A percentile compares a stretch with the other conserved stretches of the same genome.
Evolutionary conservation across 2,329 filamentous ascomycete species (phyloP).

Genomic region (Sporothrix mexicana): DNA sequence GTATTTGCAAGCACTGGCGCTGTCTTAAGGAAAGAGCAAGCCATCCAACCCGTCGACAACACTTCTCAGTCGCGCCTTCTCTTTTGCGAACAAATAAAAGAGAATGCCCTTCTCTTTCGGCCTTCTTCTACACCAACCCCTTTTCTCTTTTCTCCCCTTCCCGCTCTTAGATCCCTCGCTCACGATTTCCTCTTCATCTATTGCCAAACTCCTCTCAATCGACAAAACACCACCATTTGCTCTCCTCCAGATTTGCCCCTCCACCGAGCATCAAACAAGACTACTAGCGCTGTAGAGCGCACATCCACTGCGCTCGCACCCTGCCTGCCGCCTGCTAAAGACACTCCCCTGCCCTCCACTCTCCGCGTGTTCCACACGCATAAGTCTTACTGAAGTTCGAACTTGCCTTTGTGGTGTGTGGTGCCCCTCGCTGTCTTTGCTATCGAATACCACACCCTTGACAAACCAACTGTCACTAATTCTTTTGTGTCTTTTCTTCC

Average conservation of each 20-base stretch:
- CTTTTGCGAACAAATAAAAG: too few species aligned
- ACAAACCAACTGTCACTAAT: not conserved
- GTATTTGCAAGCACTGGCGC: too few species aligned
- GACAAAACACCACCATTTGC: not conserved
- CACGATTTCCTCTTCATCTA: not conserved
- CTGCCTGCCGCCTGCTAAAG: not conserved
- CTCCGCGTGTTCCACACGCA: not conserved
- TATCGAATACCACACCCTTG: constrained; percentile 15
- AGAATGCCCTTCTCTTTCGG: too few species aligned
- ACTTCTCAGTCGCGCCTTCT: too few species aligned
- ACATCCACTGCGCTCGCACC: not conserved
- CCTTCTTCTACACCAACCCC: too few species aligned
- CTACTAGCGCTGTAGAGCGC: constrained; percentile 2
- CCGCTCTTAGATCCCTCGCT: too few species aligned
- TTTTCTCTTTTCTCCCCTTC: too few species aligned
- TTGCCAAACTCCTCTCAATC: too few species aligned
- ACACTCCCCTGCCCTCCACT: not conserved
- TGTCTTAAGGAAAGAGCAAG: too few species aligned
- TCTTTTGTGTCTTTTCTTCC: not conserved
- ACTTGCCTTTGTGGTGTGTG: not conserved
- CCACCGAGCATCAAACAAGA: not conserved
- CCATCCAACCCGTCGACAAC: too few species aligned
- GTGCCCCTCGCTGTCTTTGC: not conserved
- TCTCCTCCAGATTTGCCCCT: not conserved
- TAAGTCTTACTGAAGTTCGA: too few species aligned